phyloP scores from a whole-genome alignment of 805 yeast species.

The Dipodascus geniculatus region DNA sequence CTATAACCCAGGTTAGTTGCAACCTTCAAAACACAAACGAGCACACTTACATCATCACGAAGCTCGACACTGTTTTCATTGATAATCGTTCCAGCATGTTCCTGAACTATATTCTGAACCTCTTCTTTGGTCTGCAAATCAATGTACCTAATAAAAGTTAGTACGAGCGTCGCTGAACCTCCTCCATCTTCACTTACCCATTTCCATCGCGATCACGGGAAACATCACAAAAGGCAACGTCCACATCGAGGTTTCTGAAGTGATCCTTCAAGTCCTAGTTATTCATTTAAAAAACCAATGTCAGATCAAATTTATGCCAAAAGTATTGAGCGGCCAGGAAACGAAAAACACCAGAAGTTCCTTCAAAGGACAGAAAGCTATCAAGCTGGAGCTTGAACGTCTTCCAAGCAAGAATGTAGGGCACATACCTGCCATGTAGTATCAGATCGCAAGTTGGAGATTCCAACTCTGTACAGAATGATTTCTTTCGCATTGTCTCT shows the following conservation, averaged over 20 bases:
- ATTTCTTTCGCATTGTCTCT: constrained; percentile 12
- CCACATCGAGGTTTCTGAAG: constrained; percentile 52
- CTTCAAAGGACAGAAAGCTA: background rate
- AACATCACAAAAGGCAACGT: constrained; percentile 27
- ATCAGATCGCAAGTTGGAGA: constrained; percentile 18
- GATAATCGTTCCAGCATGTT: constrained; percentile 60
- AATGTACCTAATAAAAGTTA: constrained; percentile 13
- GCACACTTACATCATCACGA: constrained; percentile 46
- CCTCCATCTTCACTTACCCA: constrained; percentile 15
- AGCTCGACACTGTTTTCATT: constrained; percentile 56
- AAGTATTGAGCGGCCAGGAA: constrained; percentile 8
- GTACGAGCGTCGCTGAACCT: background rate
- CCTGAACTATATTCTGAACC: constrained; percentile 55
- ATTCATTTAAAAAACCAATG: constrained; percentile 10
- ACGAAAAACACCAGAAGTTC: background rate
- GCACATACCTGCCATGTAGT: constrained; percentile 22
- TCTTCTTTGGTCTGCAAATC: constrained; percentile 46
- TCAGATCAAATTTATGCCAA: constrained; percentile 12
- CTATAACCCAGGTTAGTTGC: background rate
- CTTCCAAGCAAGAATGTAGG: background rate
- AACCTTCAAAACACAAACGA: background rate
- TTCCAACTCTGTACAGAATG: constrained; percentile 16
- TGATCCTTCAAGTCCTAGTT: constrained; percentile 51
- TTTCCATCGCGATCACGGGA: constrained; percentile 26
- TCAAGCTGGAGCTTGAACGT: constrained; percentile 3